Evolutionary conservation across 257 asterid species (phyloP).

Genomic region (Nicotiana benthamiana): DNA sequence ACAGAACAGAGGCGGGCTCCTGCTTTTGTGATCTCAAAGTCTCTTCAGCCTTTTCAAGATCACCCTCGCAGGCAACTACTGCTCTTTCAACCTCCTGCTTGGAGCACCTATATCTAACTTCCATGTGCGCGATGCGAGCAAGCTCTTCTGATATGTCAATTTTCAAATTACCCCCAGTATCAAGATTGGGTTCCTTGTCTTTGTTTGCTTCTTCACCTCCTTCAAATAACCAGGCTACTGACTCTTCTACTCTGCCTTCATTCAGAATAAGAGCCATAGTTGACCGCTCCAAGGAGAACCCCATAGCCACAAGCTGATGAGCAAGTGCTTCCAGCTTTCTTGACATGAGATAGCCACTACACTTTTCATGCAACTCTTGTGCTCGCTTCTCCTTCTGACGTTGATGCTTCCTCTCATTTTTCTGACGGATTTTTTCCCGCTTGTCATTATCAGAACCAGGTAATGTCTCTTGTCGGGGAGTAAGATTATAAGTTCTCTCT

Average conservation of each 20-base stretch:
- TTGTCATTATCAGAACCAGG: slow-evolving; percentile 70
- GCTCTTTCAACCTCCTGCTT: slow-evolving; percentile 92
- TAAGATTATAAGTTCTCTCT: slow-evolving; percentile 37
- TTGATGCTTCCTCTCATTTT: slow-evolving; percentile 78
- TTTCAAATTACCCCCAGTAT: slow-evolving; percentile 62
- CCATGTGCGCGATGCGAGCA: slow-evolving; percentile 63
- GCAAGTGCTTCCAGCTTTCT: slow-evolving; percentile 72
- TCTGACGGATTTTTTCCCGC: slow-evolving; percentile 69
- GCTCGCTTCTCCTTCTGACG: slow-evolving; percentile 83
- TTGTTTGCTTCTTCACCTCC: slow-evolving; percentile 48
- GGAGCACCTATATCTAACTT: slow-evolving; percentile 54
- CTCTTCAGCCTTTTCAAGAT: slow-evolving; percentile 82
- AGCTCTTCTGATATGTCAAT: slow-evolving; percentile 90
- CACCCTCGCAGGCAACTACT: slow-evolving; percentile 80
- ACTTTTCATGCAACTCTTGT: slow-evolving; percentile 66
- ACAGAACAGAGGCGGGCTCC: slow-evolving; percentile 51
- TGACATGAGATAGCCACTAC: slow-evolving; percentile 76
- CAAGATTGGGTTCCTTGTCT: slow-evolving; percentile 41
- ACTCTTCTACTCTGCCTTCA: slow-evolving; percentile 90
- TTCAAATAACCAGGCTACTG: slow-evolving; percentile 80
- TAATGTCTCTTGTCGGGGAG: slow-evolving; percentile 32
- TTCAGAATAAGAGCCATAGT: slow-evolving; percentile 88
- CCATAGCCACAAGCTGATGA: slow-evolving; percentile 91
- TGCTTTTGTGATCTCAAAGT: slow-evolving; percentile 59
- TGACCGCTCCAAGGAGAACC: slow-evolving; percentile 84